Conservation (phyloP, 1,284 basidiomycete genomes). For the Leccinum pachyderme region DNA sequence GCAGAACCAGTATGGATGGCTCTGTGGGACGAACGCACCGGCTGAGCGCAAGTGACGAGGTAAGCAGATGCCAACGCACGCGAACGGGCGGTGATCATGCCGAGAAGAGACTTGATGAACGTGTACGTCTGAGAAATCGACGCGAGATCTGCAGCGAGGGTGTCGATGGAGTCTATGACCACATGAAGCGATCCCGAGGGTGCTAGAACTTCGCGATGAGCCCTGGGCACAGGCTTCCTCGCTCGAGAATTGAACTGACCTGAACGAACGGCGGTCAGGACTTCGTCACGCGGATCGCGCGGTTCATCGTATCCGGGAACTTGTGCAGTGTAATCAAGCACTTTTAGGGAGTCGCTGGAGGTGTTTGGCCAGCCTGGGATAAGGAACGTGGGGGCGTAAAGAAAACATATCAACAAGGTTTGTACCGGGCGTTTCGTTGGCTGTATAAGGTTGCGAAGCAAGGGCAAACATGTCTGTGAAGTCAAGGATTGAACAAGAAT, state of each 20-base stretch:
- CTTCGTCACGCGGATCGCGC: slow-evolving; percentile 35
- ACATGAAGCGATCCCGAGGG: slow-evolving; percentile 49
- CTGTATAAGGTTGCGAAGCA: slow-evolving; percentile 47
- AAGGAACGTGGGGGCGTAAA: slow-evolving; percentile 53
- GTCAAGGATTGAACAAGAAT: slow-evolving; percentile 64
- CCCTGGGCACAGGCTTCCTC: background rate
- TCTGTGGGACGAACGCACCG: slow-evolving; percentile 34
- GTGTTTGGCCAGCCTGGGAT: slow-evolving; percentile 22
- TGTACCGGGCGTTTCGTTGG: slow-evolving; percentile 28
- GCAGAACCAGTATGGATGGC: slow-evolving; percentile 65
- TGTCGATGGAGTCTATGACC: slow-evolving; percentile 68
- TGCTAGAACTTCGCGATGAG: slow-evolving; percentile 28
- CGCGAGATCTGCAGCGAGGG: slow-evolving; percentile 53
- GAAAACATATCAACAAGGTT: slow-evolving; percentile 56
- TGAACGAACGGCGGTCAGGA: slow-evolving; percentile 45
- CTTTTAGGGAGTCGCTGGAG: slow-evolving; percentile 33
- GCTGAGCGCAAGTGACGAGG: slow-evolving; percentile 4
- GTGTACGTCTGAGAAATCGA: slow-evolving; percentile 53
- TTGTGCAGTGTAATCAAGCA: slow-evolving; percentile 51
- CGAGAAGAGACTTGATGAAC: slow-evolving; percentile 47
- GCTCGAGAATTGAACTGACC: slow-evolving; percentile 35
- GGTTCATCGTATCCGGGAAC: slow-evolving; percentile 55
- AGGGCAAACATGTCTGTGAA: slow-evolving; percentile 59
- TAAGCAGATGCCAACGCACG: slow-evolving; percentile 36
- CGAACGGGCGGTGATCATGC: slow-evolving; percentile 43